A percentile compares a stretch with the other conserved stretches of the same genome.
phyloP scores from a whole-genome alignment of 805 yeast species.

The Clavispora asparagi region DNA sequence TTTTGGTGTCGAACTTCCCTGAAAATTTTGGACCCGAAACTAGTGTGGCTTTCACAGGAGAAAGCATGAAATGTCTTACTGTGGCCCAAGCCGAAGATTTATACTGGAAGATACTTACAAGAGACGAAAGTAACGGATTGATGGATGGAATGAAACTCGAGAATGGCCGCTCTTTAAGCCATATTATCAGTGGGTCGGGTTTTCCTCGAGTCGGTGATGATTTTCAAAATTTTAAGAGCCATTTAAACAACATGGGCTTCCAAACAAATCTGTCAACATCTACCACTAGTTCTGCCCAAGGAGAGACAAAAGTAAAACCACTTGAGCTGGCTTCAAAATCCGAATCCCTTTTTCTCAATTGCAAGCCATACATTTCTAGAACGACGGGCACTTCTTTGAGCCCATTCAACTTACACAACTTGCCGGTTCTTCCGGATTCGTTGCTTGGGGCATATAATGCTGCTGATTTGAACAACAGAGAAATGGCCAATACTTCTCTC shows the following conservation, averaged over 20 bases:
- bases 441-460: slow-evolving; percentile 40
- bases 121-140: slow-evolving; percentile 7
- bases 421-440: slow-evolving; percentile 47
- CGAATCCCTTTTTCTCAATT: slow-evolving; percentile 16
- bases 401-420: slow-evolving; percentile 57
- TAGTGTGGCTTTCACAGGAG: background rate
- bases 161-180: slow-evolving; percentile 20
- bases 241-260: slow-evolving; percentile 14
- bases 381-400: slow-evolving; percentile 12
- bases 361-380: background rate
- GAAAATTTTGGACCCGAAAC: background rate
- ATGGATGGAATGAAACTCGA: slow-evolving; percentile 25
- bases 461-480: slow-evolving; percentile 39
- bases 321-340: background rate
- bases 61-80: slow-evolving; percentile 4
- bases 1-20: slow-evolving; percentile 14
- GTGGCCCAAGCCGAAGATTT: slow-evolving; percentile 31
- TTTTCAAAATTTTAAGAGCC: slow-evolving; percentile 20
- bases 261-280: background rate
- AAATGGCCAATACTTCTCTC: slow-evolving; percentile 39
- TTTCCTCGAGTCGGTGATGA: slow-evolving; percentile 26
- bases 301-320: background rate
- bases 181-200: slow-evolving; percentile 35
- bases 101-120: slow-evolving; percentile 40
- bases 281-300: background rate